These are phyloP conservation scores for Aspergillus taichungensis DNA, from an alignment of 495 filamentous ascomycete genomes.

Conservation along the genomic window DNA sequence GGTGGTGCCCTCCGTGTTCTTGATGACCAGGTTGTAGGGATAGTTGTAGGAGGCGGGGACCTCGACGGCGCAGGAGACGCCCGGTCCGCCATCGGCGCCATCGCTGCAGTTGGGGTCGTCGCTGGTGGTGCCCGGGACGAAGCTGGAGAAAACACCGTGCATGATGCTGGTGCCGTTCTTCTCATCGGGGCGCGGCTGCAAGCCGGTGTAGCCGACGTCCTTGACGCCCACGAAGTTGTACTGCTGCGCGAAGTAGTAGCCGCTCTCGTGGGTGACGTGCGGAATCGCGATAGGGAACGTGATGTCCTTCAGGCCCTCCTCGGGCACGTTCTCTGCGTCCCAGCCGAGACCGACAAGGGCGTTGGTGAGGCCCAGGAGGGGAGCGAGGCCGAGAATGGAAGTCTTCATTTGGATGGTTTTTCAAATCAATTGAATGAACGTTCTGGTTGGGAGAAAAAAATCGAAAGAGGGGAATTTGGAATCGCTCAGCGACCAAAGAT, in stretches of 20 bases:
- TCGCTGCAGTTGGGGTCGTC: conserved; percentile 17
- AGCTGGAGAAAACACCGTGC: conserved; percentile 25
- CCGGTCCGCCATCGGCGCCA: conserved; percentile 21
- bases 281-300: conserved; percentile 23
- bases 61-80: conserved; percentile 20
- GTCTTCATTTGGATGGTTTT: conserved; percentile 5
- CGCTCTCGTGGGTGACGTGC: conserved; percentile 12
- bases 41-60: conserved; percentile 9
- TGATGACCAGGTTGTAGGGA: conserved; percentile 11
- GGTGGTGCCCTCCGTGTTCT: conserved; percentile 17
- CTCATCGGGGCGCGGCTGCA: conserved; percentile 15
- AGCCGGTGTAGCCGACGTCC: conserved; percentile 22
- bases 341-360: conserved; percentile 18
- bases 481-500: too few species aligned
- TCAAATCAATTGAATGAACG: too few species aligned
- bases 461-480: too few species aligned
- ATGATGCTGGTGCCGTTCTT: conserved; percentile 8
- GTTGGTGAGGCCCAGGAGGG: conserved; percentile 7
- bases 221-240: conserved; percentile 14
- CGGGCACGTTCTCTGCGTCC: conserved; percentile 6
- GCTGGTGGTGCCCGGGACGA: conserved; percentile 12
- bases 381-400: conserved; percentile 1
- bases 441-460: too few species aligned
- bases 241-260: conserved; percentile 23
- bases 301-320: conserved; percentile 13